These are phyloP conservation scores for Ceratobasidium sp. DNA, from an alignment of 1,284 basidiomycete species.

Conservation along the genomic window DNA sequence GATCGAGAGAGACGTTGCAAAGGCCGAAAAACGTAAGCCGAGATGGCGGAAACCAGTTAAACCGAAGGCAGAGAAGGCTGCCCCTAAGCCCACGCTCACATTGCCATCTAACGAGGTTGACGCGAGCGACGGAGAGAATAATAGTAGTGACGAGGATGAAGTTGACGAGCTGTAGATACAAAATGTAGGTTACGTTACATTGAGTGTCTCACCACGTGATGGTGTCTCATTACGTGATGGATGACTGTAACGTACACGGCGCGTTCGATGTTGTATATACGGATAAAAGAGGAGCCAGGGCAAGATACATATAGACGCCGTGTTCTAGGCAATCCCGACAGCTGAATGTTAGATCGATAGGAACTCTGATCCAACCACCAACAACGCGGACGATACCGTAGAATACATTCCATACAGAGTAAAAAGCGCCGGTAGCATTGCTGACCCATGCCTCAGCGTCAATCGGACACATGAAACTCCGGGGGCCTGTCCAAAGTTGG, in stretches of 20 bases:
- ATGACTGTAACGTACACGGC: not conserved
- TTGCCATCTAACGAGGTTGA: not conserved
- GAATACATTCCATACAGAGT: not conserved
- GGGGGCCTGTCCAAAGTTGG: not conserved
- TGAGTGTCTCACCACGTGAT: not conserved
- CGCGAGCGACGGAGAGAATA: not conserved
- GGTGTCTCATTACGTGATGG: slow-evolving; percentile 12
- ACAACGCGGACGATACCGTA: not conserved
- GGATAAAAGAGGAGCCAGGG: not conserved
- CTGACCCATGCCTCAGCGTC: not conserved
- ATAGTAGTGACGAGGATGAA: not conserved
- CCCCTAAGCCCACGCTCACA: not conserved
- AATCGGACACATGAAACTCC: slow-evolving; percentile 23
- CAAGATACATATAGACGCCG: not conserved
- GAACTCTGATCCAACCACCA: not conserved
- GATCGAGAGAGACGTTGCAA: not conserved
- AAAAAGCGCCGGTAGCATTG: not conserved
- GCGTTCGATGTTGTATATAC: not conserved
- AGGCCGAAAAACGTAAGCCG: not conserved
- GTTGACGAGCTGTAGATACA: no score
- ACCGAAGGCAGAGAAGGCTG: not conserved
- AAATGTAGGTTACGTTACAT: not conserved
- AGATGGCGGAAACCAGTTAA: not conserved
- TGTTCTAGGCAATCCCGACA: not conserved
- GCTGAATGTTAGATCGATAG: slow-evolving; percentile 1